Percentiles rank a stretch among this genome's conserved stretches.
Evolutionary conservation across 164 flowering plant genomes (phyloP).

Genomic region (Cinnamomum micranthum): DNA sequence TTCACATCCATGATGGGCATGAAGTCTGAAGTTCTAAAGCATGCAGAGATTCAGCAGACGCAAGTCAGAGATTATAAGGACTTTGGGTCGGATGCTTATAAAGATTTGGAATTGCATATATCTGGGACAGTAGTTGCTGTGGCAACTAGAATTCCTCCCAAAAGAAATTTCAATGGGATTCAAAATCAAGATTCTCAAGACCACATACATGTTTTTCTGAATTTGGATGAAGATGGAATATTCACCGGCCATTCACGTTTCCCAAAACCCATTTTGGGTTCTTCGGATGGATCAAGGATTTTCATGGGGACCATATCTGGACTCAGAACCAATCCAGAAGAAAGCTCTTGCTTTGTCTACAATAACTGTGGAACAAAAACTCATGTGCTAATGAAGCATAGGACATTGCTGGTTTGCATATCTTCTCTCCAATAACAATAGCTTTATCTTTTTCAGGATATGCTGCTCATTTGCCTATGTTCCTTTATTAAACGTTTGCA

Average conservation of each 20-base stretch:
- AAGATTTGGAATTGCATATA: constrained; percentile 73
- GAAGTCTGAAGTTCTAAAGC: constrained; percentile 18
- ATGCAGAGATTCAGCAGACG: constrained; percentile 13
- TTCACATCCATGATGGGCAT: constrained; percentile 16
- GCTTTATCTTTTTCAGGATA: background rate
- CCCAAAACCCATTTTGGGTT: constrained; percentile 11
- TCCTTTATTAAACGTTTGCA: background rate
- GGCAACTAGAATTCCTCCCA: constrained; percentile 73
- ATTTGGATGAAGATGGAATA: constrained; percentile 27
- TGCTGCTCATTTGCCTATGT: background rate
- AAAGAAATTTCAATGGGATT: constrained; percentile 24
- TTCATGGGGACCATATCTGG: constrained; percentile 69
- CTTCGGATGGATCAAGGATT: constrained; percentile 33
- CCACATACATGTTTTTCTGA: constrained; percentile 71
- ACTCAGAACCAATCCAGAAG: constrained; percentile 68
- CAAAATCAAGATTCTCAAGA: constrained; percentile 53
- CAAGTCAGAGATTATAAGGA: constrained; percentile 10
- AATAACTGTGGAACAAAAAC: constrained; percentile 60
- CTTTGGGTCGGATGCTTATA: constrained; percentile 55
- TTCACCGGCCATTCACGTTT: constrained; percentile 8
- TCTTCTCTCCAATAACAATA: constrained; percentile 4
- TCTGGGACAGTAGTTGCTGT: constrained; percentile 69
- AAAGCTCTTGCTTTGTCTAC: constrained; percentile 75
- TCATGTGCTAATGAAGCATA: constrained; percentile 78
- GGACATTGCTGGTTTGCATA: constrained; percentile 78